Base-by-base conservation (phyloP, 495 filamentous ascomycete species). In the Wilcoxina mikolae region DNA sequence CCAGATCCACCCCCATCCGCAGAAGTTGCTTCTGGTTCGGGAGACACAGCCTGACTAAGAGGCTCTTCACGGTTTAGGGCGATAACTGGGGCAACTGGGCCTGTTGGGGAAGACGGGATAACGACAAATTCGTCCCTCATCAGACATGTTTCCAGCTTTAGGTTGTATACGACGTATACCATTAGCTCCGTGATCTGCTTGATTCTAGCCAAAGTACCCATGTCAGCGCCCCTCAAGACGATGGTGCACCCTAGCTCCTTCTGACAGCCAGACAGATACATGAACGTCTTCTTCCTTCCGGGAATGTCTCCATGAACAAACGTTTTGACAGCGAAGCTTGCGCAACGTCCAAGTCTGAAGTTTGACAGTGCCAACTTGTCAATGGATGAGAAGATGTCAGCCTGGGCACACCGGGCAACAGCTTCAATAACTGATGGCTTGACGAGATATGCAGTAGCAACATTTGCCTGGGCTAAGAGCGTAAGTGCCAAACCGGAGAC, bases 181-280 rank as follows among this genome's bases (percentile, higher is more conserved):
- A 99, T 94, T 62, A 99, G 94, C 66, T 99, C 93, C 2, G 91
- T 93, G 61, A 99, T 93, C 42, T 78, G 78, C 65, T 99, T 99
- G 67, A 99, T 80, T 55, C 78, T 84, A 2, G 76, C 71, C 4
- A 99, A 75, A 0, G 77, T 71, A 38, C 77, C 67, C 27, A 78
- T 81, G 43, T 83, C 74, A 20, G 80, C 87, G 2, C 93, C 93
- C 38, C 93, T 84, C 22, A 99, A 73, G 15, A 93, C 86, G 61
- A 99, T 94, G 1, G 93, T 99, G 65, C 93, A 99, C 1, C 93
- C 93, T 17, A 96, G 80, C 48, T 90, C 85, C 64, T 83, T 85
- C n/a, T 82, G 76, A 57, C 89, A 95, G 7, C 93, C 93, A 15
- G 88, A 93, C 2, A 99, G 72, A 64, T 89, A 96, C 64, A 95